Evolutionary conservation across 1,139 yeast genomes (phyloP), one percentile per base, ranked within the genome.

Genomic region (Pichia sp.): DNA sequence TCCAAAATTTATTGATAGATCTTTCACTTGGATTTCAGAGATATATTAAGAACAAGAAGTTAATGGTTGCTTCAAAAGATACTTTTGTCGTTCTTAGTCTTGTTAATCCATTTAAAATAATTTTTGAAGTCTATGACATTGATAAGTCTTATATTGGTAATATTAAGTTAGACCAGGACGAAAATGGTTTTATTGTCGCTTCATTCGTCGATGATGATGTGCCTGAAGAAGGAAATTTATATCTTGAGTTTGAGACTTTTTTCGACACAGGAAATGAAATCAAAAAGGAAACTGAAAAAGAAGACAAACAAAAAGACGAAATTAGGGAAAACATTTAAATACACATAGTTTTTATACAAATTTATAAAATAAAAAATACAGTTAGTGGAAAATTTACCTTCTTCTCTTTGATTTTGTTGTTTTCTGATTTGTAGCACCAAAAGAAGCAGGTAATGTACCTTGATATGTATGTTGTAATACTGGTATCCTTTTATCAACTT

Each of bases 361-460:
- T 37, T 29, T 20, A 37, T 4, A 20, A 22, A 37, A 16, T 22
- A 12, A 37, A n/a, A 30, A 4, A 10, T 9, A 34, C 30, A 27
- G 7, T 26, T 10, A 25, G n/a, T 26, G 12, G 3, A 26, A 38
- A 39, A 41, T 42, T 37, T 52, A 53, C 35, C 59, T 51, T 49
- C 58, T 55, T 44, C 55, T 57, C 7, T 48, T 39, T 6, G 54
- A 44, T 44, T 46, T 52, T 30, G 54, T 30, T 2, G 55, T 43
- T 5, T 56, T 42, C 30, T 51, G 51, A 9, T 42, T 45, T 26
- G 47, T 45, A 25, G 48, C 47, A 9, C 48, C 40, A 30, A 51
- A 42, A 10, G 74, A 69, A 0, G 87, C 87, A 1, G 96, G 97
- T 57, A 89, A 71, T 1, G 84, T 74, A 44, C 97, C 97, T 37